These are phyloP conservation scores for Fulvia fulva DNA, from an alignment of 2,329 filamentous ascomycete genomes.

Conservation along the genomic window DNA sequence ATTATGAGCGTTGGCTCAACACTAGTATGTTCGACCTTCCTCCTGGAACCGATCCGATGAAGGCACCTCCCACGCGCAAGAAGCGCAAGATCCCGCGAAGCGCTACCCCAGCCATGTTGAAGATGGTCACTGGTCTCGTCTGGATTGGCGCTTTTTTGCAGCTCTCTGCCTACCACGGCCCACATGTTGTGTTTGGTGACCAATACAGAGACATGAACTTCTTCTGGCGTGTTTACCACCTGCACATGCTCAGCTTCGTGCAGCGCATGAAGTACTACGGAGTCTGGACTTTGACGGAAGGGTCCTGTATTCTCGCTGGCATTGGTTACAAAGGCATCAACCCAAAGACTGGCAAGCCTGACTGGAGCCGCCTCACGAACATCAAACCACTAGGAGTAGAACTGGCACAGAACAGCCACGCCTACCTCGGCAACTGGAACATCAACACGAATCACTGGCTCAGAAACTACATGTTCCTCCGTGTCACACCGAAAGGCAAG, in stretches of 20 bases:
- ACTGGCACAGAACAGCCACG: constrained; percentile 86
- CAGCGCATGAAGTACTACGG: constrained; percentile 92
- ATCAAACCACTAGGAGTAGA: constrained; percentile 84
- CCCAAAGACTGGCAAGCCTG: constrained; percentile 74
- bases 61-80: constrained; percentile 80
- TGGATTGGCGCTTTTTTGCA: constrained; percentile 80
- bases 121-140: constrained; percentile 65
- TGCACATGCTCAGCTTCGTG: constrained; percentile 81
- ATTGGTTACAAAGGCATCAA: constrained; percentile 94
- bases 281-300: constrained; percentile 90
- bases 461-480: constrained; percentile 89
- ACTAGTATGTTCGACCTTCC: constrained; percentile 91
- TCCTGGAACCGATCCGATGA: constrained; percentile 73
- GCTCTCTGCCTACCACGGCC: constrained; percentile 64
- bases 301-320: constrained; percentile 87
- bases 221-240: constrained; percentile 66
- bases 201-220: constrained; percentile 66
- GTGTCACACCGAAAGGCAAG: constrained; percentile 90
- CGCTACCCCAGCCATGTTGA: constrained; percentile 75
- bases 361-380: constrained; percentile 87
- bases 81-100: constrained; percentile 90
- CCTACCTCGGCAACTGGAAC: constrained; percentile 90
- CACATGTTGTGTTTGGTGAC: constrained; percentile 60
- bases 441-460: constrained; percentile 98
- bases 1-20: constrained; percentile 89